Base-by-base conservation (phyloP, 2,329 filamentous ascomycete genomes). In the Magnaporthales sp. region DNA sequence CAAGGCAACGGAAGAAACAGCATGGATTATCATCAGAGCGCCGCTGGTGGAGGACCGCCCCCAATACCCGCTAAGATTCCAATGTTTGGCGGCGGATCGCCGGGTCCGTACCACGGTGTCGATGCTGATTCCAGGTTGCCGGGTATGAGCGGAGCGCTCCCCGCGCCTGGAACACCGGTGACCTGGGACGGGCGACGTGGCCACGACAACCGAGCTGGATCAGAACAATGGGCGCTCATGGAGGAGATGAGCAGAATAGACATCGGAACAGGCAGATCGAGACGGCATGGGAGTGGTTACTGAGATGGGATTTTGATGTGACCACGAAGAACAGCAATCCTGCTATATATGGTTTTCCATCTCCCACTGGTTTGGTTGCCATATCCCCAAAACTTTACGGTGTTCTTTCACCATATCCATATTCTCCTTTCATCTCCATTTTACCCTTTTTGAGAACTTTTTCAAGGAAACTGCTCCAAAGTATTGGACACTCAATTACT, bases 31-130 rank as follows among this genome's bases (percentile, higher is more conserved):
- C 38, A 22, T 7, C 22, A 30, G 72, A 77, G 73, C 66, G 67
- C 19, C 7, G 78, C 75, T 22, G 80, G 22, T 58, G 54, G 54
- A 26, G 54, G 54, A 9, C 54, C 78, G 0, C 89, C 89, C 13
- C 86, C 87, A 0, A 83, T 91, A 63, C 89, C 90, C 3, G 88
- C 88, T n/a, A 92, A 92, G 77, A 79, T 91, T 9, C 88, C 89
- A 1, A 75, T 90, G 26, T 73, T 74, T 29, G 66, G 76, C n/a
- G 83, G 80, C 78, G 83, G 79, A 69, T 80, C 78, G 32, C 75
- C 72, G 31, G 63, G 67, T 70, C 64, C 62, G 22, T 61, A 64
- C 22, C 63, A 11, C n/a, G 51, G 29, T 8, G 66, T 58, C 38
- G 63, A 64, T 22, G 9, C 26, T 11, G 46, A 67, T 27, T 67